Evolutionary conservation across 257 asterid species (phyloP).

Genomic region (Solanum pimpinellifolium): DNA sequence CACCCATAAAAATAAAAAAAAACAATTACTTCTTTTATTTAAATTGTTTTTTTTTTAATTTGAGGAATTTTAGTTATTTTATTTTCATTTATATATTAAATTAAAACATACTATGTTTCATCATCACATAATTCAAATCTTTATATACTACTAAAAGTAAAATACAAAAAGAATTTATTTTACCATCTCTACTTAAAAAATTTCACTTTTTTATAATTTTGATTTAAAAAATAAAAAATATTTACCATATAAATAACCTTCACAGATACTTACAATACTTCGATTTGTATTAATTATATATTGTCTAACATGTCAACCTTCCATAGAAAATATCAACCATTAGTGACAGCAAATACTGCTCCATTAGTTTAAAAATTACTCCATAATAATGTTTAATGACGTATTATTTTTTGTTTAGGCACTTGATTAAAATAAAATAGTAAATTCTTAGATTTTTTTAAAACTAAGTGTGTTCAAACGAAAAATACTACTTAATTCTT

Average conservation of each 20-base stretch:
- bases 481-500: background rate
- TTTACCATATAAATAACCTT: background rate
- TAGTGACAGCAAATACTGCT: background rate
- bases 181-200: too few relatives aligned
- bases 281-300: too few relatives aligned
- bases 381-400: background rate
- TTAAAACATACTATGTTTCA: background rate
- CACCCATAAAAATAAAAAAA: background rate
- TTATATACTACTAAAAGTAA: too few relatives aligned
- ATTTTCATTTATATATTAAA: too few relatives aligned
- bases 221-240: too few relatives aligned
- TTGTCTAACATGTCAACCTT: background rate
- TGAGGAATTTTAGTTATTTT: background rate
- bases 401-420: background rate
- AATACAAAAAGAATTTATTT: too few relatives aligned
- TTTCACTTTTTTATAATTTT: too few relatives aligned
- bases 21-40: too few relatives aligned
- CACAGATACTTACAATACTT: accelerated
- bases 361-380: background rate
- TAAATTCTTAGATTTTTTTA: too few relatives aligned
- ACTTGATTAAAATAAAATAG: background rate
- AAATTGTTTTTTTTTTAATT: too few relatives aligned
- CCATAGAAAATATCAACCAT: background rate
- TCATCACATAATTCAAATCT: too few relatives aligned
- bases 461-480: background rate